Percentiles rank a stretch among this genome's conserved stretches.
Evolutionary conservation across 1,139 yeast genomes (phyloP).

Genomic region (Geotrichum aggregatum): DNA sequence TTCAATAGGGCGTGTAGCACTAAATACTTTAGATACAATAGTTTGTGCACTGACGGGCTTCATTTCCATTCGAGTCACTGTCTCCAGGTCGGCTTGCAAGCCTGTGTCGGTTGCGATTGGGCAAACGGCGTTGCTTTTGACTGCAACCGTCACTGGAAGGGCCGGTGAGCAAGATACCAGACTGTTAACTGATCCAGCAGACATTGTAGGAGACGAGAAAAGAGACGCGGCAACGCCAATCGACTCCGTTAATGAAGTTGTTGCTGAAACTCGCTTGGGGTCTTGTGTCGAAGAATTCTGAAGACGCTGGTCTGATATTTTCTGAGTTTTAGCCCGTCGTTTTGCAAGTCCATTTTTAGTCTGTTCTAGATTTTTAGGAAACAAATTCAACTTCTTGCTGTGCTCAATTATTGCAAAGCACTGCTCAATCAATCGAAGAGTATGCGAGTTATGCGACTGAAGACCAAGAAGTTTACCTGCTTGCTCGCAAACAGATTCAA

Average conservation of each 20-base stretch:
- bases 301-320: neutral
- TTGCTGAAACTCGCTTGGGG: no score
- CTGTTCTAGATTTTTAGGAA: neutral
- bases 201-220: neutral
- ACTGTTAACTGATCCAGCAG: neutral
- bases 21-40: no score
- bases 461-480: slow-evolving; percentile 29
- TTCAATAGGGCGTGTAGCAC: no score
- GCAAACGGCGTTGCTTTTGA: no score
- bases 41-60: neutral
- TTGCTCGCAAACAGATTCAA: slow-evolving; percentile 1
- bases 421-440: neutral
- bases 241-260: neutral
- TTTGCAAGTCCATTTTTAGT: neutral
- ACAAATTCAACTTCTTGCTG: neutral
- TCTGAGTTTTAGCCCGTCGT: neutral
- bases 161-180: neutral
- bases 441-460: slow-evolving; percentile 25
- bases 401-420: slow-evolving; percentile 5
- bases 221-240: neutral
- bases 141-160: neutral
- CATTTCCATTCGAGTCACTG: neutral
- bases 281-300: no score
- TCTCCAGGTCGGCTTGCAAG: neutral
- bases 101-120: neutral